Base-by-base conservation (phyloP, 1,284 basidiomycete genomes). In the Mycosarcoma mackinlayi region DNA sequence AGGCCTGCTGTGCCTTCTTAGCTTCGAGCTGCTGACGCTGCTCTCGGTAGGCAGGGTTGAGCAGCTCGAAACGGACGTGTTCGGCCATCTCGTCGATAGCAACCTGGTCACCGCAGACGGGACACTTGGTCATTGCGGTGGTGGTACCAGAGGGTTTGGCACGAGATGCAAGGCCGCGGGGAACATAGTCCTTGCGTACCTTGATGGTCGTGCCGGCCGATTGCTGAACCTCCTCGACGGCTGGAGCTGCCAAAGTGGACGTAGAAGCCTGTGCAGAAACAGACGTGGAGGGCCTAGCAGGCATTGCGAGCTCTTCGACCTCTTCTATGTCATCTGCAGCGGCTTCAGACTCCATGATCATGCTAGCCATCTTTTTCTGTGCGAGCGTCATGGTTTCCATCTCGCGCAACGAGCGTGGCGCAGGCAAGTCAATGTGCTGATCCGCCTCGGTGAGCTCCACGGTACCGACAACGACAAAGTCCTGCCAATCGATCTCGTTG, bases 401-500 rank as follows among this genome's bases (percentile, higher is more conserved):
- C 80, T 97, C 93, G 76, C 93, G 89, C 27, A 97, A 88, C 73
- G 89, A 94, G 88, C 95, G 95, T 0, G 96, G 96, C 23, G 92
- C 90, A 10, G 96, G 96, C 24, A 99, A 86, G 78, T 98, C 94
- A 25, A 94, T 89, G 39, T 83, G 77, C 30, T 75, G 79, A 82
- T 98, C 96, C 5, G 91, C 91, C 48, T 90, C 89, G 10, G 96
- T 98, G 79, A 98, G 96, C 83, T 98, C 96, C 75, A 98, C 97
- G 19, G 95, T 98, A 81, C 97, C 93, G 16, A 98, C 96, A 61
- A 97, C 93, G 49, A 94, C 93, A 85, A 98, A 98, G 84, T 98
- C 96, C 80, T 98, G 93, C 96, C 96, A 99, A 83, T 98, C 96
- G 79, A 99, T 98, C 81, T 94, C 92, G 44, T 93, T 92, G 80